Evolutionary conservation across 108 stramenopile species (phyloP), one percentile per base, ranked within the genome.

Genomic region (Cyclostephanos tholiformis): DNA sequence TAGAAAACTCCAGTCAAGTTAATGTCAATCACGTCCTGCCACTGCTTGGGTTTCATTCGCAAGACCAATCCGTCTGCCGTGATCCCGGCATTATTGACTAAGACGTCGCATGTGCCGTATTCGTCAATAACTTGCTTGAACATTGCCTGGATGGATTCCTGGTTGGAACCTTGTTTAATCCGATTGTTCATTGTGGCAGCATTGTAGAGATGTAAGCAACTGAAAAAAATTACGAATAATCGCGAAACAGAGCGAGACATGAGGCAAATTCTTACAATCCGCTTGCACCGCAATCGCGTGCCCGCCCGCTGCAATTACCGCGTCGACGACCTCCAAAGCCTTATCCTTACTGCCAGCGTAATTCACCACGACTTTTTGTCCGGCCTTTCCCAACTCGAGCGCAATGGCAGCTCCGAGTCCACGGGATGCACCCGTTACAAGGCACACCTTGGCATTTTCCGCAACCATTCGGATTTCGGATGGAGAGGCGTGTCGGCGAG

Each of bases 71-170:
- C 89, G 73, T 97, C 97, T 13, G 79, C 70, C 35, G 97, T 98
- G 71, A 98, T 97, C 55, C 98, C 98, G 73, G 98, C 98, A 67
- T 98, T 98, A 85, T 98, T 98, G 70, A 98, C 88, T 19, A 98
- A 82, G 27, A 97, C 92, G 56, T 96, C 96, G 58, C 85, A 78
- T 20, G 91, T 89, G 16, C 96, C 96, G 74, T 91, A 94, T 62
- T 79, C 82, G 56, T 93, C 92, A 9, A 92, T 82, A 55, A 87
- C 63, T 48, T 83, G 72, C 12, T 84, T 84, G 71, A 98, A 94
- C 76, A 98, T 84, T 10, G 67, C 75, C 57, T 91, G 81, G 80
- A 98, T 96, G 23, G 79, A 82, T 60, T 93, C 88, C 14, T 85
- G 87, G 36, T 92, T 69, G 50, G 86, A 83, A 44, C 88, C 94